A percentile compares a stretch with the other conserved stretches of the same genome.
Evolutionary conservation across 169 alveolate species (phyloP).

Genomic region (Plasmodium cynomolgi): DNA sequence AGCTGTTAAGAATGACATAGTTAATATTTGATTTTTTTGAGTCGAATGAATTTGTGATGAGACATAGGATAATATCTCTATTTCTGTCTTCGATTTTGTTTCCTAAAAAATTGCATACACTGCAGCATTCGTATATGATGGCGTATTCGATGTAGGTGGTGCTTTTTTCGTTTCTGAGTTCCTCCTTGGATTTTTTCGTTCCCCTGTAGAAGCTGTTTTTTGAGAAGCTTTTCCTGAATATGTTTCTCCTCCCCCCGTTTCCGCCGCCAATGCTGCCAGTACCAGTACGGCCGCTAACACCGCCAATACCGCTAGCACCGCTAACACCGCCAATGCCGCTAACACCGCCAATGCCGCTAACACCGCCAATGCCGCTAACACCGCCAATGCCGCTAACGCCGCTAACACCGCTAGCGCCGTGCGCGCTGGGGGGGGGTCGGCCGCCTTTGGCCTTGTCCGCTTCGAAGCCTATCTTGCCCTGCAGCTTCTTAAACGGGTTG

Average conservation of each 20-base stretch:
- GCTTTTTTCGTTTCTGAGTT: slow-evolving; percentile 33
- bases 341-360: no score
- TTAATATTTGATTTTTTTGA: slow-evolving; percentile 65
- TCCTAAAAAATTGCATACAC: slow-evolving; percentile 48
- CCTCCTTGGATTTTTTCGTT: slow-evolving; percentile 7
- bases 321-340: no score
- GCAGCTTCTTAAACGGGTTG: slow-evolving; percentile 41
- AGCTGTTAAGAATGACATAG: slow-evolving; percentile 41
- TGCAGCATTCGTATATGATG: slow-evolving; percentile 44
- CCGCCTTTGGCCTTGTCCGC: neutral
- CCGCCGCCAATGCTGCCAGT: no score
- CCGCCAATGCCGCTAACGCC: no score
- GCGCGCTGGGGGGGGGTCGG: neutral
- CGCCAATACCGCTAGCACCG: no score
- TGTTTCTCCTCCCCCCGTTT: neutral
- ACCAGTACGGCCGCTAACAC: no score
- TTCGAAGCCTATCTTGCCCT: slow-evolving; percentile 9
- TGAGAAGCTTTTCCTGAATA: slow-evolving; percentile 18
- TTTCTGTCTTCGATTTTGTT: slow-evolving; percentile 40
- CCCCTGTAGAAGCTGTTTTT: slow-evolving; percentile 18
- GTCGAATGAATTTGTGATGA: slow-evolving; percentile 53
- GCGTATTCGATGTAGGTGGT: slow-evolving; percentile 57
- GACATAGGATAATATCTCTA: slow-evolving; percentile 54
- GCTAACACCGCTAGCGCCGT: no score
- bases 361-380: no score